Conservation (phyloP, 768 basidiomycete species). For the Paxillus rubicundulus region DNA sequence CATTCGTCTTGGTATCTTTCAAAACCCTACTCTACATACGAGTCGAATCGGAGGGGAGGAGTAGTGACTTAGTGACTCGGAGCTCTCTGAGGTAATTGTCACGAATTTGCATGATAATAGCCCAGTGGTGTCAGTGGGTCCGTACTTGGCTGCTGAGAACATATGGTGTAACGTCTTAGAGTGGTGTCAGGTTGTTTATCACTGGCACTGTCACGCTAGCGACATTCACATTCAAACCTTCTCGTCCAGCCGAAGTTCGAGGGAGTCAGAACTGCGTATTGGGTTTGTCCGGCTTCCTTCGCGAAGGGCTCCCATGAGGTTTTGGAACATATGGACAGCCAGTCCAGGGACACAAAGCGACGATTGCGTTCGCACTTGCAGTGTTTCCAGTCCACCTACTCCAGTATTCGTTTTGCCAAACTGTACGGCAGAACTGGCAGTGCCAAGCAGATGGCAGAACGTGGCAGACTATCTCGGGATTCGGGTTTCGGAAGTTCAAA, state of each 20-base stretch:
- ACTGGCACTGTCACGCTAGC: slow-evolving; percentile 38
- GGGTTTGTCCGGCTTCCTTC: slow-evolving; percentile 51
- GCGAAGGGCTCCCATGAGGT: slow-evolving; percentile 45
- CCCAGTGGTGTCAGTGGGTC: too few relatives aligned
- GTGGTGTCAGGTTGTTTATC: too few relatives aligned
- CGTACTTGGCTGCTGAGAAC: too few relatives aligned
- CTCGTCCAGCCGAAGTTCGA: slow-evolving; percentile 21
- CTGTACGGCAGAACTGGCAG: neutral
- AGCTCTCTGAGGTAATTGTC: too few relatives aligned
- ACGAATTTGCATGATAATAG: too few relatives aligned
- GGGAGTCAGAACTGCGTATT: slow-evolving; percentile 55
- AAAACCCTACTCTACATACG: too few relatives aligned
- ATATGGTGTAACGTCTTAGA: too few relatives aligned
- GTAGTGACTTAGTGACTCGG: too few relatives aligned
- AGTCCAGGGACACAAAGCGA: slow-evolving; percentile 48
- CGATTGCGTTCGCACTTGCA: slow-evolving; percentile 66
- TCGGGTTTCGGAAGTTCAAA: too few relatives aligned
- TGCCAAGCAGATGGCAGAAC: neutral
- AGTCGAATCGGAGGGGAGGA: too few relatives aligned
- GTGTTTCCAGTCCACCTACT: slow-evolving; percentile 40
- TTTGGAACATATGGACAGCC: slow-evolving; percentile 44
- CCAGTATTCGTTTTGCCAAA: neutral
- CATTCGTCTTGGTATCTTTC: too few relatives aligned
- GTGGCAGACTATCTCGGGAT: neutral
- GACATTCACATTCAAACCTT: slow-evolving; percentile 51